Evolutionary conservation across 2,329 filamentous ascomycete genomes (phyloP).

Genomic region (Penicillium sp.): DNA sequence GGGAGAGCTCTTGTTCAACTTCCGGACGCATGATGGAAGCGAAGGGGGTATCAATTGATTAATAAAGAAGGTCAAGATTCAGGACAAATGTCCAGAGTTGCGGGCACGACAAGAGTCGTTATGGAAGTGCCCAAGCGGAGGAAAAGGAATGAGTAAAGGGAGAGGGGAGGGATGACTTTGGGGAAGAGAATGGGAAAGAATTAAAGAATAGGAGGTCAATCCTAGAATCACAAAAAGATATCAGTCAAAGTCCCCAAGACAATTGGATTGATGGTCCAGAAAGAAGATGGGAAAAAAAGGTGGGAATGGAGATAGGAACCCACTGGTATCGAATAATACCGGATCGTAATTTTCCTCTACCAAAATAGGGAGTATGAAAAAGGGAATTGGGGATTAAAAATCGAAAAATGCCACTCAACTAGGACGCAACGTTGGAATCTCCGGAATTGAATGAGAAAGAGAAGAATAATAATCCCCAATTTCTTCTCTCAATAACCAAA

Average conservation of each 20-base stretch:
- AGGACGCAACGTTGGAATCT: not conserved
- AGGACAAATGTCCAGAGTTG: conserved; percentile 19
- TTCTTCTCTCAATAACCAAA: not conserved
- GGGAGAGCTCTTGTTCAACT: conserved; percentile 97
- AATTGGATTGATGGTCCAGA: conserved; percentile 3
- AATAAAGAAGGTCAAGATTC: conserved; percentile 16
- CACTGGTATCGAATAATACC: conserved; percentile 22
- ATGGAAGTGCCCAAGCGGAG: conserved; percentile 11
- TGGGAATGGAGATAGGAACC: conserved; percentile 22
- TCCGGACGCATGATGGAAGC: conserved; percentile 80
- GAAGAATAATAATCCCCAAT: conserved; percentile 1
- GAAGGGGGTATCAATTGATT: conserved; percentile 23
- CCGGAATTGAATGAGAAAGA: not conserved
- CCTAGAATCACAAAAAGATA: conserved; percentile 14
- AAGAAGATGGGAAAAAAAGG: conserved; percentile 22
- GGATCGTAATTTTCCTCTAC: conserved; percentile 16
- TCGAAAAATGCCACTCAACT: not conserved
- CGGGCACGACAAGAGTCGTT: conserved; percentile 19
- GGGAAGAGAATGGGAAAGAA: conserved; percentile 13
- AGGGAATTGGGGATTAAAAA: not conserved
- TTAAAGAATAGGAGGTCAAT: conserved; percentile 18
- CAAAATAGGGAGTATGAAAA: not conserved
- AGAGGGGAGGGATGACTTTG: not conserved
- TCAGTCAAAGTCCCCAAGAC: conserved; percentile 12
- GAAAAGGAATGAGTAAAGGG: conserved; percentile 6